Base-by-base conservation (phyloP, 148 eudicot genomes). In the Selenicereus undatus region DNA sequence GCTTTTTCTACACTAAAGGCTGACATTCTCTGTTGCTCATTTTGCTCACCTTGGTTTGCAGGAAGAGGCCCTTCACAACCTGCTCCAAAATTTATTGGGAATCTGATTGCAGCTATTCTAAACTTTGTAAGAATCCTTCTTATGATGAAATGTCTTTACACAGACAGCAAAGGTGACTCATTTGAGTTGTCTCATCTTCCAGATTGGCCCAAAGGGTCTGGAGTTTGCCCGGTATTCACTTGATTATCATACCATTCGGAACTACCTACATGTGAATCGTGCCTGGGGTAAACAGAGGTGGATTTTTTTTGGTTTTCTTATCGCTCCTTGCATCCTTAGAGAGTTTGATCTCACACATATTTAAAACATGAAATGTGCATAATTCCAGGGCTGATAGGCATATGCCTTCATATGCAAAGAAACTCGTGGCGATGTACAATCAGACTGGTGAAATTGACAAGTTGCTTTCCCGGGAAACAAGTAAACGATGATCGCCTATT, bases 181-280 rank as follows among this genome's bases (percentile, higher is more conserved):
- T 80, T 42, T 80, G 17, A 81, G 32, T 68, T 65, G 76, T 68
- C 75, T 82, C 16, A 81, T 80, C 71, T 48, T 86, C 62, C 91
- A 95, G 99, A 74, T 95, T 86, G 99, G 99, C 27, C 99, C 99
- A 68, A 95, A 95, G 86, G 99, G 97, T 83, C 87, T 95, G 58
- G 99, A 95, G 85, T 95, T 95, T 84, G 99, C 97, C 66, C 97
- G 97, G 58, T 95, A 95, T 81, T 95, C 99, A 11, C 90, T 95
- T 30, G 97, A 95, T 86, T 93, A 95, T 82, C 99, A 95, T 80
- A 95, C 99, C n/a, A 95, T 93, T 85, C 89, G 97, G 65, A 95
- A 95, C 78, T 95, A 95, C 86, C 86, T 95, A 11, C 82, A 95
- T 78, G 94, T 91, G 56, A 87, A 83, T 81, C 97, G 99, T 80